These are phyloP conservation scores for Neolentinus lepideus DNA, from an alignment of 1,284 basidiomycete genomes.

Conservation along the genomic window DNA sequence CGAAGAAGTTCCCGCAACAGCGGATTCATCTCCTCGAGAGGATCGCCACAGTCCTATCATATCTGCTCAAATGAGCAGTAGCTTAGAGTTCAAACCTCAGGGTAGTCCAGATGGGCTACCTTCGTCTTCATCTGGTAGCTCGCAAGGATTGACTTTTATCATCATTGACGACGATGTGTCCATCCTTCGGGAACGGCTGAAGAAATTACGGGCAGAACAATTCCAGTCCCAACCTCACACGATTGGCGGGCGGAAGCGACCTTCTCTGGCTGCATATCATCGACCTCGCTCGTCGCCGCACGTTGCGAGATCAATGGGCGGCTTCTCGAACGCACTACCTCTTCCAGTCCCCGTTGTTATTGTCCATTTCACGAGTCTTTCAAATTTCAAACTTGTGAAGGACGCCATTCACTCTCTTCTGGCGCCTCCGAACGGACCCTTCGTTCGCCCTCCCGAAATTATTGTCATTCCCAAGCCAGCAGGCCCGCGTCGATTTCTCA, in stretches of 20 bases:
- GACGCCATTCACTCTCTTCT: slow-evolving; percentile 76
- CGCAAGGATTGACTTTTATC: slow-evolving; percentile 49
- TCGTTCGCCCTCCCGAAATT: slow-evolving; percentile 60
- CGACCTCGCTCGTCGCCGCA: slow-evolving; percentile 75
- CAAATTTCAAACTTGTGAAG: slow-evolving; percentile 83
- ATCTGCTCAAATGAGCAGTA: background rate
- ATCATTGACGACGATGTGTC: slow-evolving; percentile 87
- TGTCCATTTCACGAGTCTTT: slow-evolving; percentile 85
- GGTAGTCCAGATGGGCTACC: slow-evolving; percentile 7
- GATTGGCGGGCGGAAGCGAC: slow-evolving; percentile 53
- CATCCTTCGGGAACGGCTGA: slow-evolving; percentile 65
- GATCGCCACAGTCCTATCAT: slow-evolving; percentile 7
- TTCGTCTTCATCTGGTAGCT: slow-evolving; percentile 6
- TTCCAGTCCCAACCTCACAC: slow-evolving; percentile 32
- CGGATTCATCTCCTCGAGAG: slow-evolving; percentile 6
- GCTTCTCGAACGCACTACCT: slow-evolving; percentile 18
- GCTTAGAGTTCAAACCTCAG: background rate
- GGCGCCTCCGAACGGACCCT: slow-evolving; percentile 31
- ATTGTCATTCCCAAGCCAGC: slow-evolving; percentile 95
- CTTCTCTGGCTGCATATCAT: slow-evolving; percentile 60
- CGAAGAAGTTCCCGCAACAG: slow-evolving; percentile 8
- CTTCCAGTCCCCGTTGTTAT: slow-evolving; percentile 44
- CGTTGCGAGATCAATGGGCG: slow-evolving; percentile 49
- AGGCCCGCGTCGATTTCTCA: slow-evolving; percentile 85
- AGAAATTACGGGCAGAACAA: slow-evolving; percentile 53